Percentiles rank a stretch among this genome's conserved stretches.
phyloP scores from a whole-genome alignment of 225 moss, liverwort and hornwort species.

The Pleurozium schreberi region DNA sequence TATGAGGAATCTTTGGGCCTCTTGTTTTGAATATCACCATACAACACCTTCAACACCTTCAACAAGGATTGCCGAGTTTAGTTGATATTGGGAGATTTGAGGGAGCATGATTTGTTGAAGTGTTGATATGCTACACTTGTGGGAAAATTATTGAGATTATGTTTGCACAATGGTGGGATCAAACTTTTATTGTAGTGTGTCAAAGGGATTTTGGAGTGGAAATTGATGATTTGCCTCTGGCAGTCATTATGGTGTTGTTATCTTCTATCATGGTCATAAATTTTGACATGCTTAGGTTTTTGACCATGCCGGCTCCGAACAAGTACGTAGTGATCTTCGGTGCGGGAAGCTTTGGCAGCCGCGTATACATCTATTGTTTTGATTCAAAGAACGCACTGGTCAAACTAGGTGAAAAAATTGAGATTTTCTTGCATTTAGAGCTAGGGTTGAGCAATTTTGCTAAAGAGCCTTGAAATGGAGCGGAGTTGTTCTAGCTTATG shows the following conservation, averaged over 20 bases:
- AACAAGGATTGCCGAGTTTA: neutral
- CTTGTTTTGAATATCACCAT: neutral
- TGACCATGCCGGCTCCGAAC: neutral
- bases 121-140: neutral
- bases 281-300: neutral
- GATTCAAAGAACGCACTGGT: constrained; percentile 11
- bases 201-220: neutral
- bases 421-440: constrained; percentile 23
- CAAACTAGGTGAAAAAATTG: constrained; percentile 19
- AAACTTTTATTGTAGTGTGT: neutral
- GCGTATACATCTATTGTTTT: constrained; percentile 29
- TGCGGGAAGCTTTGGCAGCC: constrained; percentile 37
- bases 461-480: constrained; percentile 10
- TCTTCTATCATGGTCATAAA: neutral
- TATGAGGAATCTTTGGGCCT: neutral
- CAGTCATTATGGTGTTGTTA: constrained; percentile 1
- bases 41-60: neutral
- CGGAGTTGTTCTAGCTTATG: constrained; percentile 11
- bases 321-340: constrained; percentile 31
- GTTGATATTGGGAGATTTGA: neutral
- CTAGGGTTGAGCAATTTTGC: constrained; percentile 33
- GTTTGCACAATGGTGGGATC: neutral
- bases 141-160: neutral
- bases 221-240: constrained; percentile 4
- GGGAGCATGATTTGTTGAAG: neutral